Conservation (phyloP, 768 basidiomycete genomes). For the Collybia sordida region DNA sequence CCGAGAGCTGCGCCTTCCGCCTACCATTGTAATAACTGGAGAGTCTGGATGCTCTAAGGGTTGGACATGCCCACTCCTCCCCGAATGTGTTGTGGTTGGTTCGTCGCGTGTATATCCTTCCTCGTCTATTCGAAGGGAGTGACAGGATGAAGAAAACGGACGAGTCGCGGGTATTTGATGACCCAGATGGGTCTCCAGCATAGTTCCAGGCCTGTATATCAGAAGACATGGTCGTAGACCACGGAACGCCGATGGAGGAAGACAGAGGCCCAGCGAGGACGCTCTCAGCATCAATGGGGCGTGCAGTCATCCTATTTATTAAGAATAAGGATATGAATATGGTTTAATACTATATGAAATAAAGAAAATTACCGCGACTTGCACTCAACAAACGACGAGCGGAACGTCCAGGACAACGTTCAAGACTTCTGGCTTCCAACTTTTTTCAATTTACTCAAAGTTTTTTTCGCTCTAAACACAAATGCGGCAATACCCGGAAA, state of each 20-base stretch:
- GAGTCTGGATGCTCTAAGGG: neutral
- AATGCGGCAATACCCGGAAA: constrained; percentile 1
- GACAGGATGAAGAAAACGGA: neutral
- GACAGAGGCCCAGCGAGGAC: constrained; percentile 72
- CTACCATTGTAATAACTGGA: too few species aligned
- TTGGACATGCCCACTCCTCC: neutral
- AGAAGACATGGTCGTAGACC: constrained; percentile 31
- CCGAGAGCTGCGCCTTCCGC: neutral
- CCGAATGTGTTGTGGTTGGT: neutral
- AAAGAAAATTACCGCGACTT: constrained; percentile 46
- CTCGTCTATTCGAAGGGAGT: neutral
- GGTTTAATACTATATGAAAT: neutral
- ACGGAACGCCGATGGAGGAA: constrained; percentile 36
- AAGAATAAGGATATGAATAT: neutral
- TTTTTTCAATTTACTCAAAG: neutral
- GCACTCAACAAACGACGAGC: constrained; percentile 28
- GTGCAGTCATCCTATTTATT: constrained; percentile 68
- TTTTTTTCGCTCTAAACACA: constrained; percentile 3
- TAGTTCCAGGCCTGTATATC: constrained; percentile 22
- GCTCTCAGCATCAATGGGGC: constrained; percentile 80
- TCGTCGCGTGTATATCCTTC: neutral
- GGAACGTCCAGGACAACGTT: constrained; percentile 34
- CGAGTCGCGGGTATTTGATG: constrained; percentile 1
- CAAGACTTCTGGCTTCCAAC: constrained; percentile 3
- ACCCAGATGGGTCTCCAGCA: constrained; percentile 8